phyloP scores from a whole-genome alignment of 768 basidiomycete species.

The Ramaria sp. region DNA sequence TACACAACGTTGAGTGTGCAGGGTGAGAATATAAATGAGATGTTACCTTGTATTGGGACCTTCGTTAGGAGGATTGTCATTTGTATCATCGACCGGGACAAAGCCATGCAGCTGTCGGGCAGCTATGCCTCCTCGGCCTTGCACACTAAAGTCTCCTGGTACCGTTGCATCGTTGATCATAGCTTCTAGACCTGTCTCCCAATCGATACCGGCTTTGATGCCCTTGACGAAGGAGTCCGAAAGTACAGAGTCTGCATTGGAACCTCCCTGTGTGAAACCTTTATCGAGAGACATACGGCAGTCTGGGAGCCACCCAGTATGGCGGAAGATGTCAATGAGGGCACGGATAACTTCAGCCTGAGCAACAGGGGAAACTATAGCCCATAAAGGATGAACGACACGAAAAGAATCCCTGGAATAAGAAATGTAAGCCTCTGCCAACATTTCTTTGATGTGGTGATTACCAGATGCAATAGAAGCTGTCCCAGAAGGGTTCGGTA shows the following conservation, averaged over 20 bases:
- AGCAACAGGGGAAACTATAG: constrained; percentile 9
- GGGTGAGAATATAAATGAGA: too few species aligned
- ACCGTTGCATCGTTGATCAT: constrained; percentile 19
- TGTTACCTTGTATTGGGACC: constrained; percentile 7
- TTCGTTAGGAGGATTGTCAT: background rate
- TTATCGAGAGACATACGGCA: constrained; percentile 19
- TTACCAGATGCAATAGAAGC: constrained; percentile 19
- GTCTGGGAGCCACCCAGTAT: constrained; percentile 19
- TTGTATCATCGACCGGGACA: constrained; percentile 7
- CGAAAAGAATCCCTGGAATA: constrained; percentile 4
- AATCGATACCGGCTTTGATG: constrained; percentile 19
- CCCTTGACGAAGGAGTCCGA: constrained; percentile 19
- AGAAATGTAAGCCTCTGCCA: background rate
- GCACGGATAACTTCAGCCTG: constrained; percentile 17
- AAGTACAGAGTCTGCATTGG: constrained; percentile 19
- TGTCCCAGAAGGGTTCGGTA: constrained; percentile 17
- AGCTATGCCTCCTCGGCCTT: constrained; percentile 13
- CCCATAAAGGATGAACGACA: constrained; percentile 12
- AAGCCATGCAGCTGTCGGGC: constrained; percentile 7
- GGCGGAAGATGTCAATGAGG: constrained; percentile 18
- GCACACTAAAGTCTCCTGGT: constrained; percentile 10
- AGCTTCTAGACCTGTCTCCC: constrained; percentile 16
- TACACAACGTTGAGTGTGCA: background rate
- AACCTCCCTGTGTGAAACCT: constrained; percentile 20
- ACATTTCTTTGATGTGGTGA: background rate